A percentile compares a stretch with the other conserved stretches of the same genome.
Evolutionary conservation across 345 rosid genomes (phyloP).

Genomic region (Salix dunnii): DNA sequence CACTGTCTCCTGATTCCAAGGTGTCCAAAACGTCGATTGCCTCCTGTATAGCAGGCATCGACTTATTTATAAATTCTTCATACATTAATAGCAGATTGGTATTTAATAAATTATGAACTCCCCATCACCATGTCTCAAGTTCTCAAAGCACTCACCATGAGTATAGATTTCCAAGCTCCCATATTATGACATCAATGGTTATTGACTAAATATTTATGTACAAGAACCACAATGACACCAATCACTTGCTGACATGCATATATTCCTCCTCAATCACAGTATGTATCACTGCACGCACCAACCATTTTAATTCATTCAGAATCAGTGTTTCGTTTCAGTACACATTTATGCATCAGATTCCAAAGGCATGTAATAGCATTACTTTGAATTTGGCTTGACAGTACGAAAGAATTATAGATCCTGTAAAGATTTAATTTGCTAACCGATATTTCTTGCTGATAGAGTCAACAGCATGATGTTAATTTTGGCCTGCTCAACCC

Average conservation of each 20-base stretch:
- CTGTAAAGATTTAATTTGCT: background rate
- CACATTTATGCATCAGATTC: background rate
- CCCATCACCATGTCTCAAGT: constrained; percentile 12
- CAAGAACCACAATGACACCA: background rate
- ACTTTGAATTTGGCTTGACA: background rate
- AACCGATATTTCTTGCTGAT: background rate
- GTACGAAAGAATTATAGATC: background rate
- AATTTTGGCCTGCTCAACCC: background rate
- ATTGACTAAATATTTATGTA: background rate
- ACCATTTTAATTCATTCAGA: background rate
- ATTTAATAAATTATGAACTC: background rate
- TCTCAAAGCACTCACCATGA: constrained; percentile 18
- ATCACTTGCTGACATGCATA: background rate
- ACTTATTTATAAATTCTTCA: background rate
- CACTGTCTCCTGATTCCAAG: background rate
- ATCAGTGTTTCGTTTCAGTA: background rate
- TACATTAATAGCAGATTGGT: background rate
- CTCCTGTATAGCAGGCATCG: constrained; percentile 20
- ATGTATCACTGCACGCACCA: background rate
- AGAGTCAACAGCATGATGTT: background rate
- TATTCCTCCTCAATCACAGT: constrained; percentile 8
- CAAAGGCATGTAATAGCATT: background rate
- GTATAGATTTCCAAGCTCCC: constrained; percentile 12
- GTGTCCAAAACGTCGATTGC: constrained; percentile 16
- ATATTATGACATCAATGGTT: background rate